Evolutionary conservation across 2,329 filamentous ascomycete species (phyloP).

Genomic region (Microdochium bolleyi): DNA sequence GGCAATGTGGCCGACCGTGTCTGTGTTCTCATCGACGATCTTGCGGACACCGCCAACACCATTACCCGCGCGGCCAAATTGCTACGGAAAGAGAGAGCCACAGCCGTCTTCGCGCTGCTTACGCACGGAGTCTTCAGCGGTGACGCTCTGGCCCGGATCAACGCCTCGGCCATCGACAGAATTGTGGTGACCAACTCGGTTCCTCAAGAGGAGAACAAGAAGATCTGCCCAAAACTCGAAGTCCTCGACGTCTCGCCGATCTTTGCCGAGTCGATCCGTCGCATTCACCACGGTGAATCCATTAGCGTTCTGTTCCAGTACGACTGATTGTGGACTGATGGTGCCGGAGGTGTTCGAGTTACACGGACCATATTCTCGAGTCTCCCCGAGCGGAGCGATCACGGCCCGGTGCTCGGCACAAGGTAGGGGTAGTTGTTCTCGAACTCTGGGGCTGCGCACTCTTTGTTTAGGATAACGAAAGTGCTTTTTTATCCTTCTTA

Average conservation of each 20-base stretch:
- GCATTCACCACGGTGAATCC: conserved; percentile 95
- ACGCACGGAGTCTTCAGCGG: conserved; percentile 94
- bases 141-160: conserved; percentile 90
- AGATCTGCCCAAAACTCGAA: conserved; percentile 77
- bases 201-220: conserved; percentile 74
- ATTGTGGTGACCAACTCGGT: conserved; percentile 94
- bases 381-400: not conserved
- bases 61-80: conserved; percentile 94
- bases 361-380: not conserved
- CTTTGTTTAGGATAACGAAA: not conserved
- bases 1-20: conserved; percentile 75
- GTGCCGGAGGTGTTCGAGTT: not conserved
- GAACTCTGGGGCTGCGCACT: not conserved
- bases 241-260: conserved; percentile 85
- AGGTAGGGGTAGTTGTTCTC: not conserved
- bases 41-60: conserved; percentile 94
- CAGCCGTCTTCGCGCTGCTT: conserved; percentile 80
- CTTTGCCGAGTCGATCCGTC: conserved; percentile 90
- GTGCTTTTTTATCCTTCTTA: not conserved
- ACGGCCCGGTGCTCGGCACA: not conserved
- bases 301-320: conserved; percentile 93
- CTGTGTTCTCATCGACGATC: conserved; percentile 87
- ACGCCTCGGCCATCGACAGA: conserved; percentile 86
- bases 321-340: conserved; percentile 38
- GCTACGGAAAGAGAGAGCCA: conserved; percentile 93